Conservation (phyloP, 139 green algal genomes). For the Spirogloea muscicola region DNA sequence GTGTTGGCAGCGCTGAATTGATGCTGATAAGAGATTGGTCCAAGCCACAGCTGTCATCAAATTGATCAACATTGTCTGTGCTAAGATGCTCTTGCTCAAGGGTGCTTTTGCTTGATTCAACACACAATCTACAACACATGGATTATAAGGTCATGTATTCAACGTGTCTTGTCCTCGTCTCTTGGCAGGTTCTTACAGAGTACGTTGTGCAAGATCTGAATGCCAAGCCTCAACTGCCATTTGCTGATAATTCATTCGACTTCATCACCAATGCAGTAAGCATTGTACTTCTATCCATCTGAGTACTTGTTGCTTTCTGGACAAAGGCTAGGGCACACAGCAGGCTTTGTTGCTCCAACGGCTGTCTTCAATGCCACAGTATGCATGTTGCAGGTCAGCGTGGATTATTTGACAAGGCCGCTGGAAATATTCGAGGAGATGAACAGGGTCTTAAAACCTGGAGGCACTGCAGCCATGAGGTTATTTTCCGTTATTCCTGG, state of each 20-base stretch:
- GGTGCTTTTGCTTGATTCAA: not conserved
- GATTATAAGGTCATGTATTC: not conserved
- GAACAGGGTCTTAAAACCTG: slow-evolving; percentile 76
- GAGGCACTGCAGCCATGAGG: slow-evolving; percentile 70
- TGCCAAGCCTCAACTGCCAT: slow-evolving; percentile 67
- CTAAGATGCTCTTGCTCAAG: not conserved
- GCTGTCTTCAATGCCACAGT: slow-evolving; percentile 71
- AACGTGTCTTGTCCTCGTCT: not conserved
- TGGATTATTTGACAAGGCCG: slow-evolving; percentile 79
- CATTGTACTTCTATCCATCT: too few species aligned
- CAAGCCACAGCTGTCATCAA: not conserved
- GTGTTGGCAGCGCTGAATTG: too few species aligned
- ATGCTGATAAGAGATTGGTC: not conserved
- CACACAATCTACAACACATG: not conserved
- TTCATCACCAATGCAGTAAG: slow-evolving; percentile 65
- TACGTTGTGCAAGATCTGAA: slow-evolving; percentile 71
- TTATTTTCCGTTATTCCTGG: too few species aligned
- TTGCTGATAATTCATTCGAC: slow-evolving; percentile 78
- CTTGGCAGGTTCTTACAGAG: slow-evolving; percentile 45
- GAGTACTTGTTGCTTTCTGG: too few species aligned
- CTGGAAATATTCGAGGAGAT: slow-evolving; percentile 74
- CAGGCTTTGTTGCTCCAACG: slow-evolving; percentile 75
- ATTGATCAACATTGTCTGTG: not conserved
- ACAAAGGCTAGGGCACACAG: too few species aligned
- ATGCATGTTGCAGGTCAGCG: slow-evolving; percentile 53